Evolutionary conservation across 2,329 filamentous ascomycete species (phyloP), one percentile per base, ranked within the genome.

Genomic region (Onygenales sp.): DNA sequence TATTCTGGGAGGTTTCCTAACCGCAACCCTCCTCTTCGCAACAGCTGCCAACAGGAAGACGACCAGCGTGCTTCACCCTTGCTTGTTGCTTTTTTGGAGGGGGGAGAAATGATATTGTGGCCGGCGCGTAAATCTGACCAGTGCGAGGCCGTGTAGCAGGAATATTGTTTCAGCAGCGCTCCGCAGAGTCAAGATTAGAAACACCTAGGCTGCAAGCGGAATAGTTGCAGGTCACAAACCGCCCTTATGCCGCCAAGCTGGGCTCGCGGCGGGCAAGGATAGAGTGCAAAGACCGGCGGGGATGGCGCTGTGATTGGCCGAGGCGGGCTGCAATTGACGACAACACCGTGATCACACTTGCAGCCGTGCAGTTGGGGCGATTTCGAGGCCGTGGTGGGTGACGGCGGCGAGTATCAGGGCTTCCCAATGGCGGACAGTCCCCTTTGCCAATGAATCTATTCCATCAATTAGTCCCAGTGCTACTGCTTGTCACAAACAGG

Each of bases 131-230:
- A 39, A 52, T 43, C 50, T 52, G 50, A 32, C 50, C 50, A 52
- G 49, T 51, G 10, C 5, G 14, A 43, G 42, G 42, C 17, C 14
- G 7, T 5, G 42, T 11, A 52, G 43, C 41, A 39, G 17, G 38
- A 31, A 35, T 9, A 36, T 36, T 35, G 46, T 49, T 49, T 49
- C 45, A 48, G 45, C 14, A 48, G 33, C 32, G 9, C 45, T 21
- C 7, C 27, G 44, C 43, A 46, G 51, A 33, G 43, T 48, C 46
- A 56, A 53, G 47, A 44, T 52, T 58, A 59, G 57, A 35, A 56
- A 50, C 52, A 45, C 36, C 57, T 58, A 59, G 42, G 13, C 51
- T 49, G n/a, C 2, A 44, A 54, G 31, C n/a, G 52, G 56, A 38
- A 54, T 57, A 47, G 54, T 43, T 14, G 27, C 21, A 44, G 46